These are phyloP conservation scores for Didymella keratinophila DNA, from an alignment of 2,329 filamentous ascomycete genomes.

Conservation along the genomic window DNA sequence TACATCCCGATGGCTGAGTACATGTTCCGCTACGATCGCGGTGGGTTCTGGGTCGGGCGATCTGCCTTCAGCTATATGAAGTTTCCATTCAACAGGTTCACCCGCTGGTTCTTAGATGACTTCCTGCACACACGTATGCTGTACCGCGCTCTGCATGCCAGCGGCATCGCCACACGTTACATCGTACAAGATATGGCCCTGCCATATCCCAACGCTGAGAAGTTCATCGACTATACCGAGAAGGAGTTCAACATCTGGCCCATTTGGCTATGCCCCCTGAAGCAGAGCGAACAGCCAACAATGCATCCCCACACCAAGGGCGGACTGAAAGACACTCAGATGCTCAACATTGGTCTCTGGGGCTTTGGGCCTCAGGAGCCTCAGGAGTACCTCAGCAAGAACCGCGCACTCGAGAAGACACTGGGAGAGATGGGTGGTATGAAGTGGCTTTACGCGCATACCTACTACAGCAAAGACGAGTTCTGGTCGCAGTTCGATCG, in stretches of 20 bases:
- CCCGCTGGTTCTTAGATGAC: conserved; percentile 67
- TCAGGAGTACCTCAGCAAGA: conserved; percentile 59
- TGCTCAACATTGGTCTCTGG: conserved; percentile 74
- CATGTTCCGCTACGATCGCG: conserved; percentile 75
- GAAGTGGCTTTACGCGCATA: conserved; percentile 75
- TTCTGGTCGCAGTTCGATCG: conserved; percentile 73
- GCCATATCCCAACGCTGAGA: conserved; percentile 53
- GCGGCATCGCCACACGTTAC: conserved; percentile 66
- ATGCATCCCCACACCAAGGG: conserved; percentile 48
- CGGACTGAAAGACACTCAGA: conserved; percentile 41
- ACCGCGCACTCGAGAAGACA: conserved; percentile 67
- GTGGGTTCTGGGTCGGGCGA: conserved; percentile 71
- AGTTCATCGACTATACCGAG: conserved; percentile 55
- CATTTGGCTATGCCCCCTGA: conserved; percentile 59
- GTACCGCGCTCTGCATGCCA: conserved; percentile 70
- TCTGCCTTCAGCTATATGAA: conserved; percentile 71
- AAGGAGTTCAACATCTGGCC: conserved; percentile 55
- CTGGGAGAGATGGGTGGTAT: conserved; percentile 67
- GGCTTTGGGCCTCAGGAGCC: conserved; percentile 67
- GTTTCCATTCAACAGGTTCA: conserved; percentile 70
- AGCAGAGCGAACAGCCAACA: conserved; percentile 43
- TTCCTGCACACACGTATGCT: conserved; percentile 71
- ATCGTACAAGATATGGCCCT: conserved; percentile 70
- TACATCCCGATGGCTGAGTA: conserved; percentile 71
- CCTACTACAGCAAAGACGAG: conserved; percentile 71